These are phyloP conservation scores for Sanghuangporus sanghuang DNA, from an alignment of 1,284 basidiomycete genomes.

Conservation along the genomic window DNA sequence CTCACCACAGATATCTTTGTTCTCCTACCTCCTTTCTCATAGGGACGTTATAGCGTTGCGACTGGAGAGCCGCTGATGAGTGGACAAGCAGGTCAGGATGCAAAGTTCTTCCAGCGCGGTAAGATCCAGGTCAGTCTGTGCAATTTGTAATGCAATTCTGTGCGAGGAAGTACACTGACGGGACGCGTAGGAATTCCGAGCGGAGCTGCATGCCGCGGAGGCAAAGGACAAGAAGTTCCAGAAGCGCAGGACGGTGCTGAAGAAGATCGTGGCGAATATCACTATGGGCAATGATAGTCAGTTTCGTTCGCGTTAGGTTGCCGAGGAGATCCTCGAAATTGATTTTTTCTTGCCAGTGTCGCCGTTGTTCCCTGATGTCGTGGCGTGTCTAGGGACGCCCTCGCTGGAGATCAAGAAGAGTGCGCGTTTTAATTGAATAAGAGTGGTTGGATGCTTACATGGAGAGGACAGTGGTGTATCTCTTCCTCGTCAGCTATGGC, in stretches of 20 bases:
- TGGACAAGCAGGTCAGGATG: constrained; percentile 71
- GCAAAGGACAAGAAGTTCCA: constrained; percentile 91
- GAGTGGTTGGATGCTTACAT: constrained; percentile 11
- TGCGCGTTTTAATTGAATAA: constrained; percentile 33
- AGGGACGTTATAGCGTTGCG: too few relatives aligned
- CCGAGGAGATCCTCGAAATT: background rate
- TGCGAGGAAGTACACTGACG: background rate
- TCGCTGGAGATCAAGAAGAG: constrained; percentile 99
- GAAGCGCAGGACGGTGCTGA: constrained; percentile 87
- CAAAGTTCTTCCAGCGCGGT: constrained; percentile 85
- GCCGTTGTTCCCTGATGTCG: constrained; percentile 83
- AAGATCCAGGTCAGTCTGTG: constrained; percentile 79
- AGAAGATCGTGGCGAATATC: constrained; percentile 95
- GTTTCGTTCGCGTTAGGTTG: constrained; percentile 33
- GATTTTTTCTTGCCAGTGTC: constrained; percentile 65
- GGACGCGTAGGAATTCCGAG: constrained; percentile 63
- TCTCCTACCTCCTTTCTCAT: background rate
- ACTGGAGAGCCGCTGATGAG: constrained; percentile 35
- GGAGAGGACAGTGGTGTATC: constrained; percentile 72
- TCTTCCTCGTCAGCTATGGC: constrained; percentile 91
- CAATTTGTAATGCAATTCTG: background rate
- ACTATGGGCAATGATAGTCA: constrained; percentile 94
- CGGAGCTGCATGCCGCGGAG: constrained; percentile 85
- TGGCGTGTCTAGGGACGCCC: constrained; percentile 84
- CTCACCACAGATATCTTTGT: background rate